Percentiles rank a stretch among this genome's conserved stretches.
These are phyloP conservation scores for Thelephora terrestris DNA, from an alignment of 1,284 basidiomycete species.

Conservation along the genomic window DNA sequence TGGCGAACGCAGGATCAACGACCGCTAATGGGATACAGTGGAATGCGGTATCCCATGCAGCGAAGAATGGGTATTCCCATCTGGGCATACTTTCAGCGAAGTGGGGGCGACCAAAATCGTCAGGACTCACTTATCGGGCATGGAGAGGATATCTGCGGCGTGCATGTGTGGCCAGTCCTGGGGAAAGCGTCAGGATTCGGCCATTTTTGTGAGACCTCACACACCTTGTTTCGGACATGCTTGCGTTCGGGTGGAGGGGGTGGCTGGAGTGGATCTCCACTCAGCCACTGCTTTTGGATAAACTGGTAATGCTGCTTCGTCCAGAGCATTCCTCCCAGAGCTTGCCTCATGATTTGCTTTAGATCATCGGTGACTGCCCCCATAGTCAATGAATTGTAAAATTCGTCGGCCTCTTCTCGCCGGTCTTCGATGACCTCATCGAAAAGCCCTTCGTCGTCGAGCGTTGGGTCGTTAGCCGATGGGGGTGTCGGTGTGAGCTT, in stretches of 20 bases:
- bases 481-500: slow-evolving; percentile 80
- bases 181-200: slow-evolving; percentile 1
- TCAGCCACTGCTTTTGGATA: slow-evolving; percentile 92
- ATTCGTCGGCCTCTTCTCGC: slow-evolving; percentile 90
- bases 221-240: slow-evolving; percentile 72
- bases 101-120: neutral
- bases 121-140: slow-evolving; percentile 84
- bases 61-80: slow-evolving; percentile 98
- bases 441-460: slow-evolving; percentile 86
- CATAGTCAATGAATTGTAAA: slow-evolving; percentile 75
- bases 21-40: slow-evolving; percentile 96
- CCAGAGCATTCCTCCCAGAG: slow-evolving; percentile 98
- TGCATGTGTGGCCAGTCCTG: slow-evolving; percentile 94
- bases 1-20: slow-evolving; percentile 91
- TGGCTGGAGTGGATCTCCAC: slow-evolving; percentile 92
- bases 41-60: slow-evolving; percentile 95
- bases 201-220: slow-evolving; percentile 11
- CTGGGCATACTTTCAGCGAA: slow-evolving; percentile 23
- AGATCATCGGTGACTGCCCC: slow-evolving; percentile 87
- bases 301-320: slow-evolving; percentile 97
- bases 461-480: slow-evolving; percentile 57
- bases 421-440: slow-evolving; percentile 86
- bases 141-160: slow-evolving; percentile 91
- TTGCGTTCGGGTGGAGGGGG: slow-evolving; percentile 88
- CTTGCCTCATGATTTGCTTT: slow-evolving; percentile 94